Conservation (phyloP, 805 yeast genomes). For the Novakomyces olei region DNA sequence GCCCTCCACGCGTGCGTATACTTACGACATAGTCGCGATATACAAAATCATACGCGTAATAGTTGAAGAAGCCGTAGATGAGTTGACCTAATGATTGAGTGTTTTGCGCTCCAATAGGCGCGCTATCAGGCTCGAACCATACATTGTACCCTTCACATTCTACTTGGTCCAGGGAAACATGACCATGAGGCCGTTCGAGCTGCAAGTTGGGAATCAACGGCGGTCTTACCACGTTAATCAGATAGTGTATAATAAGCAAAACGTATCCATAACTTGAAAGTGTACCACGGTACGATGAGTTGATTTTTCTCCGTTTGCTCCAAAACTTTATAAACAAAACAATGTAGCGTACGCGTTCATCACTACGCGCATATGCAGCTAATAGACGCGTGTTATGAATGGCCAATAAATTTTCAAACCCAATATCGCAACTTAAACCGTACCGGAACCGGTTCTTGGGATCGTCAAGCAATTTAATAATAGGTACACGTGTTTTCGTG, state of each 20-base stretch:
- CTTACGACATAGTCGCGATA: neutral
- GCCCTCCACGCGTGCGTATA: constrained; percentile 1
- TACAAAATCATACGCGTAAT: constrained; percentile 2
- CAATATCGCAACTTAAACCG: constrained; percentile 1
- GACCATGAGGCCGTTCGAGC: neutral
- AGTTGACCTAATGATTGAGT: neutral
- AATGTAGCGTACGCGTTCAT: neutral
- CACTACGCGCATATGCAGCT: neutral
- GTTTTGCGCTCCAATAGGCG: neutral
- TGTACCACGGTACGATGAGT: constrained; percentile 3
- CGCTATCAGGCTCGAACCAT: neutral
- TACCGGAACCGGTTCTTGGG: neutral
- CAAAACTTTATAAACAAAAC: constrained; percentile 1
- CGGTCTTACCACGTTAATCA: constrained; percentile 3
- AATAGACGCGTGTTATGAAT: constrained; percentile 2
- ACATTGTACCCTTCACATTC: constrained; percentile 1
- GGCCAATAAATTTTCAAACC: constrained; percentile 2
- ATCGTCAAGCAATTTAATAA: neutral
- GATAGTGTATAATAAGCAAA: constrained; percentile 1
- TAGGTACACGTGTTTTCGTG: constrained; percentile 1
- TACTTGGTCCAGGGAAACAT: neutral
- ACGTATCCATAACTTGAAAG: constrained; percentile 4
- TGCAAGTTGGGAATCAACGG: constrained; percentile 3
- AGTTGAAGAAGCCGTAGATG: neutral
- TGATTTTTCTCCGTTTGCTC: constrained; percentile 3